Base-by-base conservation (phyloP, 345 rosid species). In the Citrus trifoliata region DNA sequence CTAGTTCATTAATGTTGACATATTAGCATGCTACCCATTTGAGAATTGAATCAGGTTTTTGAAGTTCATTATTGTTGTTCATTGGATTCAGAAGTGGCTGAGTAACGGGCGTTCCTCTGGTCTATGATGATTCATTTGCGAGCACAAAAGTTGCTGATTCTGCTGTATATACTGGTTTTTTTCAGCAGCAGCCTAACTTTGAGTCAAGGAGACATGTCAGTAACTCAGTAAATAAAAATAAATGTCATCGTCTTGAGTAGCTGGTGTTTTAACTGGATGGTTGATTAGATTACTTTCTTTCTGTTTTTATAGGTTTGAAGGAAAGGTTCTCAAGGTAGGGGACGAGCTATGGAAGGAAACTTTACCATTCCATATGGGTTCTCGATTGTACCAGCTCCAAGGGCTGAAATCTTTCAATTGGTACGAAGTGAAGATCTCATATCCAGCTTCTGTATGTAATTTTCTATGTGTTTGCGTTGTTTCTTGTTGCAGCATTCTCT, bases 351-450 rank as follows among this genome's bases (percentile, higher is more conserved):
- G 84, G 94, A 84, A 83, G 86, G 95, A 93, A 85, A 88, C 86
- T 61, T 76, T 93, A 53, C 89, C 91, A 12, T 78, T 93, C 27
- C 86, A 71, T 62, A 77, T 76, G 78, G 95, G 97, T 82, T 89
- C 91, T 79, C 84, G 89, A 48, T 74, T 86, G 60, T 96, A 93
- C 69, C 74, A 78, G 35, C 80, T 96, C 78, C 81, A 88, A 70
- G 93, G 93, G 70, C 86, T 96, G 35, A 96, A 90, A 81, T 82
- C 98, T 19, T 48, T 78, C 80, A 80, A 90, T 82, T 89, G 93
- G 97, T 94, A 94, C 64, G 97, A 93, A 96, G 97, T 94, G 91
- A 94, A 96, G 99, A 96, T 94, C 84, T 94, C 97, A 18, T 93
- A 91, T 79, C 99, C 99, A 71, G 97, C 97, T 86, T 94, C 97